Base-by-base conservation (phyloP, 192 early-diverging fungal species). In the Umbelopsis vinacea region DNA sequence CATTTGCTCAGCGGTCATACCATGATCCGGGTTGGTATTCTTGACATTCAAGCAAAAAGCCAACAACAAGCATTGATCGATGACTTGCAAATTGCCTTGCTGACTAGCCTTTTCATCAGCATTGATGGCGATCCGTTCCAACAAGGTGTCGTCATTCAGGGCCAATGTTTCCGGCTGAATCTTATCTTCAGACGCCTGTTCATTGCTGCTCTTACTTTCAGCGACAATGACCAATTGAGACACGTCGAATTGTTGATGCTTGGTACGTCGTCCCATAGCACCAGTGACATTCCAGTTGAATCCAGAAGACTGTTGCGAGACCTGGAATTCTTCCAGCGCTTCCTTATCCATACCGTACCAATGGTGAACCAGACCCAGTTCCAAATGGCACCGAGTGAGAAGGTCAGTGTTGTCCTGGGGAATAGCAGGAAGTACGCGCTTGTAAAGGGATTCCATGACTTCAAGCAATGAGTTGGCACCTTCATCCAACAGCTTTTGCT, bases 1-100 rank as follows among this genome's bases (percentile, higher is more conserved):
- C 98, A 99, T 99, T 84, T 98, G 90, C 80, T 99, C 97, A 35
- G 86, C 86, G 8, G 98, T 99, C 24, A 99, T 83, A 37, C 96
- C 98, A 71, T 99, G 89, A 7, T 82, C 88, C 10, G 96, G 95
- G 70, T 97, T 99, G 33, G 92, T 93, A 83, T 97, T 97, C 68
- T 95, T 94, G 72, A 99, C 92, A 77, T 99, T 96, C 52, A 97
- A 74, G 79, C 95, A 92, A 67, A 89, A 91, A 57, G 95, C 93
- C 26, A 99, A 84, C 50, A 99, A 78, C 37, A 99, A 87, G 60
- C 91, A 92, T 75, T 97, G 94, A 81, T 99, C 96, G 46, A 95
- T 86, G 15, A 87, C 78, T 23, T 87, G 82, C 10, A 98, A 84
- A 63, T 92, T 93, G 19, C 88, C 89, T 72, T 93, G 78, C 46